Base-by-base conservation (phyloP, 2,329 filamentous ascomycete genomes). In the Fusarium austroafricanum region DNA sequence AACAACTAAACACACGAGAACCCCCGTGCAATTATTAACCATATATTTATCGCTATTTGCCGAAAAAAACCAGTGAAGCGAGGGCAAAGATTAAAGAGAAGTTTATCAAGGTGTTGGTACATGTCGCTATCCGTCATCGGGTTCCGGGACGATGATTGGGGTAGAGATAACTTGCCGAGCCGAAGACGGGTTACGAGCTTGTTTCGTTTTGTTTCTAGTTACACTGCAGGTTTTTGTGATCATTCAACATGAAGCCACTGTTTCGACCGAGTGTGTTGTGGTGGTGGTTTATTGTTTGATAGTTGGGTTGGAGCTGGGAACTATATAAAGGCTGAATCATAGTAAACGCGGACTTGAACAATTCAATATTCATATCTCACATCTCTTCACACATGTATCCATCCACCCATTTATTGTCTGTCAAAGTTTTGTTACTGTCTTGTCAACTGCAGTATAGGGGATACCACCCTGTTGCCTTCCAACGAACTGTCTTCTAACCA, bases 71-170 rank as follows among this genome's bases (percentile, higher is more conserved):
- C 49, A 45, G 28, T 38, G 6, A 40, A 39, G 33, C 44, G 18
- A 55, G n/a, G 45, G n/a, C 17, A 26, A 20, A 39, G 29, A 26
- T 26, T 14, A 18, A 38, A 33, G 12, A n/a, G 40, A 26, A 39
- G 59, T 40, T 70, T 70, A 70, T 70, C 67, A 70, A 46, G 67
- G 55, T 70, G 54, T 44, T 44, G 23, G 46, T 37, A 57, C 45
- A 42, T 68, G 55, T 68, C 21, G 51, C 49, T 61, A 64, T 56
- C 67, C 55, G 63, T 44, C 15, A 49, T 50, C 26, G 46, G 46
- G 46, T 50, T 29, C 28, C 47, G 51, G 58, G 52, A 52, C 50
- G 46, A 55, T 55, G 59, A 33, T 52, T 55, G 59, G 38, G 47
- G 50, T 63, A 63, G 26, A 31, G 57, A 49, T 28, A 44, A 57